These are phyloP conservation scores for Sporothrix brunneoviolacea DNA, from an alignment of 2,329 filamentous ascomycete species.

Conservation along the genomic window DNA sequence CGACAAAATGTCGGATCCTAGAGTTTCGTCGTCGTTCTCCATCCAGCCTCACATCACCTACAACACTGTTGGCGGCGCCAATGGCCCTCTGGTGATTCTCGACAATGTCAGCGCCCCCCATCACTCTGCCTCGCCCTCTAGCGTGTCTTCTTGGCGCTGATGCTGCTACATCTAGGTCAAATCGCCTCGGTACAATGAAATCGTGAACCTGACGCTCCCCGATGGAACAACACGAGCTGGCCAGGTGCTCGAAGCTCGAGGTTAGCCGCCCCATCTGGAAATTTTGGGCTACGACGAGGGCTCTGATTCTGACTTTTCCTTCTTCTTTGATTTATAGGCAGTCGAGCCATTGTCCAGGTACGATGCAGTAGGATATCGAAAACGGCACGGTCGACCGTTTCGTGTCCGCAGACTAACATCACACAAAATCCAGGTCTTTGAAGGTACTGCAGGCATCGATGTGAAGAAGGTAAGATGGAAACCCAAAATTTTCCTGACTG, in stretches of 20 bases:
- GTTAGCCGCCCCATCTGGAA: too few relatives aligned
- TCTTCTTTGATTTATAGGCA: constrained; percentile 51
- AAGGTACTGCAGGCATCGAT: constrained; percentile 94
- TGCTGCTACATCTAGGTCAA: constrained; percentile 82
- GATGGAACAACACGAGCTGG: constrained; percentile 92
- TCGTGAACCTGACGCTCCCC: constrained; percentile 89
- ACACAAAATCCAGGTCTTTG: constrained; percentile 67
- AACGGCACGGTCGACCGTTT: background rate
- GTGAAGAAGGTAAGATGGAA: constrained; percentile 96
- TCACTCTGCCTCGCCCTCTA: background rate
- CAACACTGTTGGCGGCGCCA: constrained; percentile 97
- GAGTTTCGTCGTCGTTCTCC: constrained; percentile 54
- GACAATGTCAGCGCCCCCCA: constrained; percentile 65
- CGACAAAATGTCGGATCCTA: constrained; percentile 44
- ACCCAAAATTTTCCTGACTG: too few relatives aligned
- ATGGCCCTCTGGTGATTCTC: constrained; percentile 93
- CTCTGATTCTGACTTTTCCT: constrained; percentile 9
- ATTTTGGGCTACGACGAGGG: too few relatives aligned
- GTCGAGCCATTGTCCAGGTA: constrained; percentile 92
- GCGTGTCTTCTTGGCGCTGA: too few relatives aligned
- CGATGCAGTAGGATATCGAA: constrained; percentile 1
- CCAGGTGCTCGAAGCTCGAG: constrained; percentile 95
- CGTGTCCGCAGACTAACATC: constrained; percentile 17
- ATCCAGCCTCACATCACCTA: constrained; percentile 67
- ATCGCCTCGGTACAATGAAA: constrained; percentile 96